Conservation (phyloP, 345 rosid genomes). For the Toxicodendron radicans region DNA sequence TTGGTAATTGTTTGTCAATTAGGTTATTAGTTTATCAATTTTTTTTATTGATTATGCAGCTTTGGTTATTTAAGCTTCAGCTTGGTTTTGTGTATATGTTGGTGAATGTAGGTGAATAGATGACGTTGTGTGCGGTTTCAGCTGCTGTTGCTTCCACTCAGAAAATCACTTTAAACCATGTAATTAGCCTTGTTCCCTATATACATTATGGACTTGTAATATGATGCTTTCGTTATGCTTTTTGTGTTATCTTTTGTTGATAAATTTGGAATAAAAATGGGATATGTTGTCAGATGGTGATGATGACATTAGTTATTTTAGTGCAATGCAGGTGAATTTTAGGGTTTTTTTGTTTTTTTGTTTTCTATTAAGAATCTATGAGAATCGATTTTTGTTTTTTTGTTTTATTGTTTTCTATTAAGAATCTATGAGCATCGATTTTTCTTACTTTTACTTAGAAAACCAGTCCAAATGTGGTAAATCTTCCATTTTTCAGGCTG, state of each 20-base stretch:
- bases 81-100: neutral
- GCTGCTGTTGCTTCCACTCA: neutral
- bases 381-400: too few relatives aligned
- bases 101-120: neutral
- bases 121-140: slow-evolving; percentile 18
- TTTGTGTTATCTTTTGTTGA: neutral
- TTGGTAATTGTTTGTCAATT: neutral
- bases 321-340: too few relatives aligned
- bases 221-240: neutral
- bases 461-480: neutral
- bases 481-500: slow-evolving; percentile 31
- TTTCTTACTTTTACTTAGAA: neutral
- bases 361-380: too few relatives aligned
- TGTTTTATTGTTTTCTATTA: neutral
- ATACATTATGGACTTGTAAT: neutral
- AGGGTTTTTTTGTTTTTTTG: too few relatives aligned
- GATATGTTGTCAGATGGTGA: too few relatives aligned
- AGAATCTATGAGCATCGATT: neutral
- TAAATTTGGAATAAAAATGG: too few relatives aligned
- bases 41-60: neutral
- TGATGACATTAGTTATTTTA: too few relatives aligned
- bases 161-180: neutral
- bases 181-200: slow-evolving; percentile 3
- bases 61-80: neutral
- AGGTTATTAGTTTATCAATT: neutral